These are phyloP conservation scores for Coniophora puteana DNA, from an alignment of 1,284 basidiomycete species.

Conservation along the genomic window DNA sequence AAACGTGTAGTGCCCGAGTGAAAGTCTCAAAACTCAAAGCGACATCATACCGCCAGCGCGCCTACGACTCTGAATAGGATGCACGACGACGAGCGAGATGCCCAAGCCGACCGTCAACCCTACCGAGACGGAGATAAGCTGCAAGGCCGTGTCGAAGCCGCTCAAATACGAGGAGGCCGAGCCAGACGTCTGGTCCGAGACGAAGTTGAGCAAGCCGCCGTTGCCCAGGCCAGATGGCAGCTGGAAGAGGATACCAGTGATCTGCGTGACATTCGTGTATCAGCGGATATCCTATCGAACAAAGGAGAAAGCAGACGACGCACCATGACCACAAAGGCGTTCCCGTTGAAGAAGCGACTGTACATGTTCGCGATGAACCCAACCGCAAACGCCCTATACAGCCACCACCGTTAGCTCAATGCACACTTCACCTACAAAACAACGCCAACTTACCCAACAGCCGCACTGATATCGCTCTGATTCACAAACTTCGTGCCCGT, in stretches of 20 bases:
- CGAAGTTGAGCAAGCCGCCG: constrained; percentile 80
- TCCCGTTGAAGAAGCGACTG: constrained; percentile 75
- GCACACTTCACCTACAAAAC: no score
- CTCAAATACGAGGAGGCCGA: constrained; percentile 54
- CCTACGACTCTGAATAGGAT: constrained; percentile 54
- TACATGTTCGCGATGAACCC: constrained; percentile 84
- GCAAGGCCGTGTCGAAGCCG: constrained; percentile 65
- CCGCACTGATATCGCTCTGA: constrained; percentile 73
- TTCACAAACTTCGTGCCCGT: constrained; percentile 60
- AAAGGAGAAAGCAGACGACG: constrained; percentile 12
- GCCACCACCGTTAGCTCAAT: not conserved
- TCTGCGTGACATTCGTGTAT: constrained; percentile 31
- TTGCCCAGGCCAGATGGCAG: constrained; percentile 84
- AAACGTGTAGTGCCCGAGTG: no score
- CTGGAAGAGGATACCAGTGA: constrained; percentile 84
- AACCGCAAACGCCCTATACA: constrained; percentile 70
- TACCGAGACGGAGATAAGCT: constrained; percentile 60
- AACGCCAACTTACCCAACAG: constrained; percentile 47
- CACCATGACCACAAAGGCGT: constrained; percentile 78
- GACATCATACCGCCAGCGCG: constrained; percentile 55
- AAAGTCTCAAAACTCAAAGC: no score
- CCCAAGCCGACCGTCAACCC: constrained; percentile 74
- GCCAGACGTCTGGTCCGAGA: constrained; percentile 46
- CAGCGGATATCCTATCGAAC: not conserved
- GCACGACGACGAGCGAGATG: constrained; percentile 53